Evolutionary conservation across 176 grass and related monocot species (phyloP).

Genomic region (Zizania latifolia): DNA sequence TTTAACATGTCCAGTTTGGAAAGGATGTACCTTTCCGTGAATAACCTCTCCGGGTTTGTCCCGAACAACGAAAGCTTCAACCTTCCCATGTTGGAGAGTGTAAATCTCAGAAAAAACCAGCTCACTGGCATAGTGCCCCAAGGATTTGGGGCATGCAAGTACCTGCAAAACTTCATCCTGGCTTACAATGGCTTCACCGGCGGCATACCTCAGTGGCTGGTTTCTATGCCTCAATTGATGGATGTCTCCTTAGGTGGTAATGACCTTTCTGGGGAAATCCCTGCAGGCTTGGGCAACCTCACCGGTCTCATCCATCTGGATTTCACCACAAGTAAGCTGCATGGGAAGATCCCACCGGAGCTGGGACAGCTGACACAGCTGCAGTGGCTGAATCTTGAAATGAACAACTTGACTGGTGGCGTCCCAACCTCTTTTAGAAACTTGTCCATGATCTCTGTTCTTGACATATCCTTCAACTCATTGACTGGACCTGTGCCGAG

Average conservation of each 20-base stretch:
- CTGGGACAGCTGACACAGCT: constrained; percentile 24
- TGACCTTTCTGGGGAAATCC: constrained; percentile 31
- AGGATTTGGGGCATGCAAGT: background rate
- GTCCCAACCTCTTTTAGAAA: constrained; percentile 26
- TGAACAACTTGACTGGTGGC: constrained; percentile 23
- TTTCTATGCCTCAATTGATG: background rate
- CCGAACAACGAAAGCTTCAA: constrained; percentile 17
- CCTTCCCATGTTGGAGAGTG: constrained; percentile 12
- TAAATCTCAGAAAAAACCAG: background rate
- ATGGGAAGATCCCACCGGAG: constrained; percentile 27
- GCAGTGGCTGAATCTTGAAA: constrained; percentile 25
- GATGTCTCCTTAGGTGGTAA: background rate
- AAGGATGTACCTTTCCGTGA: background rate
- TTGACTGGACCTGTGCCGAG: constrained; percentile 11
- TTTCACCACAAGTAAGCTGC: constrained; percentile 18
- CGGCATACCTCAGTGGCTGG: constrained; percentile 12
- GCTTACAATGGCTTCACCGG: constrained; percentile 33
- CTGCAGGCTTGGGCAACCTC: background rate
- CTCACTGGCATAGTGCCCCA: background rate
- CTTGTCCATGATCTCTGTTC: constrained; percentile 18
- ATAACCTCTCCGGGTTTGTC: constrained; percentile 4
- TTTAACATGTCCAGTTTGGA: constrained; percentile 27
- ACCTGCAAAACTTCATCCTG: background rate
- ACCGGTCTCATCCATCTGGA: constrained; percentile 9
- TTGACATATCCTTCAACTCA: constrained; percentile 7